Evolutionary conservation across 495 filamentous ascomycete genomes (phyloP).

Genomic region (Choiromyces venosus): DNA sequence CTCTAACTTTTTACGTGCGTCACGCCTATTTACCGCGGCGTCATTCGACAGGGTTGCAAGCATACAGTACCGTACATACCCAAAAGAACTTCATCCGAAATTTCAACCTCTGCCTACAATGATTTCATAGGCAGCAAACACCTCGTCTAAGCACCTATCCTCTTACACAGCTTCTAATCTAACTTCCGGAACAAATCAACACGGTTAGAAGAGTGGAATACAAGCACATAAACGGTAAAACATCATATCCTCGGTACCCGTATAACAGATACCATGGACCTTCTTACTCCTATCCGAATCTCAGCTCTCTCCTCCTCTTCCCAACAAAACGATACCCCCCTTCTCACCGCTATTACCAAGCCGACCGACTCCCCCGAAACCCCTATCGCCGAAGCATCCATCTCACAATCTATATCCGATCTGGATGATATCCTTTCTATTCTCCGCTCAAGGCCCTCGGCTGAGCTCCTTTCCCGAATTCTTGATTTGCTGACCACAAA

Average conservation of each 20-base stretch:
- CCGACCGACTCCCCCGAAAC: background rate
- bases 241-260: background rate
- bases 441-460: constrained; percentile 31
- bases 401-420: constrained; percentile 14
- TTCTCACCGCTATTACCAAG: constrained; percentile 1
- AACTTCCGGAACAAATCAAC: background rate
- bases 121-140: background rate
- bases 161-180: background rate
- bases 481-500: constrained; percentile 18
- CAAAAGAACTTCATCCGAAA: too few species aligned
- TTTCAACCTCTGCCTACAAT: background rate
- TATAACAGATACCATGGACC: background rate
- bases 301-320: background rate
- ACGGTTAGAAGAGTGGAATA: background rate
- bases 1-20: too few species aligned
- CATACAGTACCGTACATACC: too few species aligned
- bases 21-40: too few species aligned
- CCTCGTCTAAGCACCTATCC: background rate
- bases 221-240: background rate
- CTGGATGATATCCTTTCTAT: constrained; percentile 26
- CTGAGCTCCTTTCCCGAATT: constrained; percentile 11
- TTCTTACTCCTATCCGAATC: background rate
- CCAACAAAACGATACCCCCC: background rate
- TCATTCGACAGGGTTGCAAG: too few species aligned
- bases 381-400: background rate